A percentile compares a stretch with the other conserved stretches of the same genome.
Evolutionary conservation across 176 grass and related monocot species (phyloP).

Genomic region (Zea mays): Zm-B73-REFERENCE-NAM-5.0 NC_050098.1:225128501-225129000

Average conservation of each 20-base stretch:
- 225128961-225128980: constrained; percentile 77
- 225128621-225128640: background rate
- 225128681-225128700: background rate
- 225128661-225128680: background rate
- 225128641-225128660: background rate
- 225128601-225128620: background rate
- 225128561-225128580: background rate
- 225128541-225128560: constrained; percentile 10
- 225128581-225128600: constrained; percentile 10
- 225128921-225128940: constrained; percentile 28
- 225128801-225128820: constrained; percentile 27
- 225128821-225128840: constrained; percentile 16
- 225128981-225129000: constrained; percentile 73
- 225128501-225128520: background rate
- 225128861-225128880: background rate
- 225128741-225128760: background rate
- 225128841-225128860: background rate
- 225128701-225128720: constrained; percentile 2
- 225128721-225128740: constrained; percentile 3
- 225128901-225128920: no score
- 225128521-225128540: background rate
- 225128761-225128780: constrained; percentile 21
- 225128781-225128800: background rate
- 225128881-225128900: background rate
- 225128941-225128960: constrained; percentile 59